Base-by-base conservation (phyloP, 345 rosid genomes). In the Acer yangbiense region DNA sequence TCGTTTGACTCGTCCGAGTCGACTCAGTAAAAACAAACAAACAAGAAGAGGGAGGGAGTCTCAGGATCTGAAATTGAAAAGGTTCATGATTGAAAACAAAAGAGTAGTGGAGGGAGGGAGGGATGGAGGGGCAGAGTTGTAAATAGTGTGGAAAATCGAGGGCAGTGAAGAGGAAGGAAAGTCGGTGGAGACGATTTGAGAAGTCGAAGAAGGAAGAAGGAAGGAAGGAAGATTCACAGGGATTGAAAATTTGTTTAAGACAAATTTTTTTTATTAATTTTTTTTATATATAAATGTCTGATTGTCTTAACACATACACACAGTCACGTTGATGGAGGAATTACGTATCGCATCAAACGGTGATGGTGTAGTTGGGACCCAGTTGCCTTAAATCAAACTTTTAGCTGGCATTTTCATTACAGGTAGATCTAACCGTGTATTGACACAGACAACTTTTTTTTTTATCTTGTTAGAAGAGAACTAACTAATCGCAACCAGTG, bases 121-220 rank as follows among this genome's bases (percentile, higher is more conserved):
- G 39, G 6, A 32, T 0, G 55, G 32, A 74, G 25, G 77, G 77
- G 70, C 9, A 74, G 27, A 11, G 54, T 64, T 50, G 77, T 74
- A 65, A 74, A 63, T 48, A 65, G 27, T 0, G 63, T 12, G 3
- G 1, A 21, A 20, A 65, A 17, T n/a, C 14, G 7, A 14, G 71
- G 70, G 62, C 18, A 29, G 17, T 13, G 4, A 10, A 48, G 54
- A 27, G 10, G 17, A 27, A 27, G 32, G 70, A 74, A 48, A 74
- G 71, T 74, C 77, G 77, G 63, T 74, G 77, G 62, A 65, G 65
- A 23, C 46, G 43, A 71, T 25, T 57, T 44, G 54, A 27, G 6
- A 43, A 64, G n/a, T 27, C 25, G 70, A 35, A 32, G 70, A 35
- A 3, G 44, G 7, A 41, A 0, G 44, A 41, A 65, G 16, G 70